Evolutionary conservation across 768 basidiomycete species (phyloP), one percentile per base, ranked within the genome.

Genomic region (Mycena alexandri): DNA sequence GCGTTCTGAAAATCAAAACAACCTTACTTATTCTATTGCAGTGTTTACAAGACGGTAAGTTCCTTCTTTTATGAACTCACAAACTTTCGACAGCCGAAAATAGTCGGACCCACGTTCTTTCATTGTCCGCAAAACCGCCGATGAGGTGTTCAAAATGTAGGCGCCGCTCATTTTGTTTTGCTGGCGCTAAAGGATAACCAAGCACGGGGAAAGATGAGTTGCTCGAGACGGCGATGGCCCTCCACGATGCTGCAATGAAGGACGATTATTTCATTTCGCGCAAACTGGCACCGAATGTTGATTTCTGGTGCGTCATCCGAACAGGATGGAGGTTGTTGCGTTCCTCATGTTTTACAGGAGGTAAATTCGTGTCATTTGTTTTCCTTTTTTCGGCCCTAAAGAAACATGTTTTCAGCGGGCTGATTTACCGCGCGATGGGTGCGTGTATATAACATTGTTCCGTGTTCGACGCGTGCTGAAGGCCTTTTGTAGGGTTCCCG

Each of bases 351-450:
- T 69, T 58, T 72, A 61, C 76, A 90, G 89, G 89, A 90, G 89
- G 85, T 85, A 67, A 71, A 77, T 56, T 48, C 62, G 43, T 55
- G 22, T 38, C 38, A n/a, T 62, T 46, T 22, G 57, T 48, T 57
- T 36, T 22, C 46, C 29, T n/a, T 56, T 60, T 22, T 58, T 19
- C 34, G 29, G 12, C 58, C 22, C 51, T 67, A 52, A 71, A 59
- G 38, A 38, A 68, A 66, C 61, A 53, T 66, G 46, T 63, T 65
- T 61, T 44, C 71, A 95, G 93, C 71, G 93, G 94, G 10, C 78
- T 96, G 63, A 96, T 96, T 72, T 96, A 96, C 78, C 92, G 93
- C 55, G 93, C 93, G 22, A 95, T 95, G 94, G 94, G 93, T 93
- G 69, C 70, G 84, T 73, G 46, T 68, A 65, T 17, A 25, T 29